Evolutionary conservation across 176 grass and related monocot genomes (phyloP).

Genomic region (Oryza glaberrima): DNA sequence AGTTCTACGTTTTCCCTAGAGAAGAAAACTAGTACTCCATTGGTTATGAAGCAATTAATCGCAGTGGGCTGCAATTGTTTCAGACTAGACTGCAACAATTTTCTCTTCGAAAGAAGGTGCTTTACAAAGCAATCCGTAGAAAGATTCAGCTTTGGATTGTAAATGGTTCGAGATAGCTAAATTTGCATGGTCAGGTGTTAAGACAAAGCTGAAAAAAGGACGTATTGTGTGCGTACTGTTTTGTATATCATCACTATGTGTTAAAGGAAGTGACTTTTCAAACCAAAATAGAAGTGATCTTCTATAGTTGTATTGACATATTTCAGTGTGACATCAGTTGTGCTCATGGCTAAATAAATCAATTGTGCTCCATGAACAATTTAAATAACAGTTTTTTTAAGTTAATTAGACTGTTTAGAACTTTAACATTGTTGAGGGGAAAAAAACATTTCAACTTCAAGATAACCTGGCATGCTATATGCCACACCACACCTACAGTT

Average conservation of each 20-base stretch:
- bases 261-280: neutral
- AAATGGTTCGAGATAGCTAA: slow-evolving; percentile 8
- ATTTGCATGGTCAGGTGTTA: neutral
- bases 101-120: neutral
- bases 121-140: neutral
- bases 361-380: neutral
- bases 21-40: neutral
- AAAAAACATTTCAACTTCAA: too few relatives aligned
- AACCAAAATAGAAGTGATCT: neutral
- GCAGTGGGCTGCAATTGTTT: neutral
- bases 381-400: neutral
- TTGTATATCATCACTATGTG: neutral
- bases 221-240: neutral
- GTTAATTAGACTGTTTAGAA: too few relatives aligned
- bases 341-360: neutral
- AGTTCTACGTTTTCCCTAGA: slow-evolving; percentile 15
- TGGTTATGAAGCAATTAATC: neutral
- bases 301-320: too few relatives aligned
- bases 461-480: too few relatives aligned
- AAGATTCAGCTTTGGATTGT: neutral
- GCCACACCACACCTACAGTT: neutral
- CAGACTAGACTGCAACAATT: neutral
- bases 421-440: too few relatives aligned
- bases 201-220: neutral
- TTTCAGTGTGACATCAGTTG: neutral